Evolutionary conservation across 2,329 filamentous ascomycete species (phyloP).

Genomic region (Rhynchosporium agropyri): DNA sequence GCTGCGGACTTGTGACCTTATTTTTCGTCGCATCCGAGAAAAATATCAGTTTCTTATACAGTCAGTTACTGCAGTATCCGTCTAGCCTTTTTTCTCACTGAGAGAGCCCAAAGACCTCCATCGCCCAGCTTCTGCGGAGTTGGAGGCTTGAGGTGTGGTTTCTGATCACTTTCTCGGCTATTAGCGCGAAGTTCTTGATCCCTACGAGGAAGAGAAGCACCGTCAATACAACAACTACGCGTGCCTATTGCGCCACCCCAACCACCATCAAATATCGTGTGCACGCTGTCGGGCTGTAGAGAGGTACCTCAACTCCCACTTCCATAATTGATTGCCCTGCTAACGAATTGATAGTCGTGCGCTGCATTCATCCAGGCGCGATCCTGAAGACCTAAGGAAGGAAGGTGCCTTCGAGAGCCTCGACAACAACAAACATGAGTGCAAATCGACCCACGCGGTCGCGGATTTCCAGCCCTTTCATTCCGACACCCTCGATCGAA

Average conservation of each 20-base stretch:
- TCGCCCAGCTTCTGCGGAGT: background rate
- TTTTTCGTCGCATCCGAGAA: background rate
- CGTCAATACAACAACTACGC: constrained; percentile 27
- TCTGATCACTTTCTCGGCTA: background rate
- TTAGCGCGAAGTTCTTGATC: background rate
- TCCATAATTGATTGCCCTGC: constrained; percentile 21
- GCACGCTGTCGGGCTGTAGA: constrained; percentile 30
- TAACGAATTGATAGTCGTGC: constrained; percentile 35
- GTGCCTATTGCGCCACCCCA: constrained; percentile 22
- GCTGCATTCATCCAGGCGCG: constrained; percentile 30
- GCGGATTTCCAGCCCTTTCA: constrained; percentile 38
- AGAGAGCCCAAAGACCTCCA: background rate
- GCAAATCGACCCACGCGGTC: constrained; percentile 37
- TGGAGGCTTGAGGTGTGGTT: background rate
- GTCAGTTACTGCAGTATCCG: background rate
- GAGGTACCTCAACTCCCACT: constrained; percentile 30
- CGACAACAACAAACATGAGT: constrained; percentile 22
- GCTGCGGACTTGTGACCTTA: background rate
- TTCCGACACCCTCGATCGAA: constrained; percentile 12
- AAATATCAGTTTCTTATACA: too few species aligned
- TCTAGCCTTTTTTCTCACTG: too few species aligned
- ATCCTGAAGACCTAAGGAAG: constrained; percentile 26
- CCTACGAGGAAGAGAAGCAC: background rate
- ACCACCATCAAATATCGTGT: constrained; percentile 28
- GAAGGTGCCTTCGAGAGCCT: constrained; percentile 19